These are phyloP conservation scores for Deuterostichococcus epilithicus DNA, from an alignment of 139 green algal genomes.

Conservation along the genomic window DNA sequence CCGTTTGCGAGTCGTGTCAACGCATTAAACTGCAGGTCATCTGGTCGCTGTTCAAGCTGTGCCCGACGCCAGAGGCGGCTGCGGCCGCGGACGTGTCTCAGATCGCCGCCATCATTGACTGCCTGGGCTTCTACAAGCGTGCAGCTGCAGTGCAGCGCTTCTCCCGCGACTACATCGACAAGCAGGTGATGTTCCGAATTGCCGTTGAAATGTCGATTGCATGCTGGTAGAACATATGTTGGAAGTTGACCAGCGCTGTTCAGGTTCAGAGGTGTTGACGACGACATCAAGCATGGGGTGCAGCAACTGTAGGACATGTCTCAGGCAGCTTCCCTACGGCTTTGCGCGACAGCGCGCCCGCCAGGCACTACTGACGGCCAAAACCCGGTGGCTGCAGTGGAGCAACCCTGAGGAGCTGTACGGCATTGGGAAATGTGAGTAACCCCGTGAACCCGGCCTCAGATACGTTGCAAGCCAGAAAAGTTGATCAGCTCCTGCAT, in stretches of 20 bases:
- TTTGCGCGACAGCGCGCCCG: too few species aligned
- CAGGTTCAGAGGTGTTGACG: too few species aligned
- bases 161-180: slow-evolving; percentile 71
- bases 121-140: slow-evolving; percentile 80
- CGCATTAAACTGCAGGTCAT: slow-evolving; percentile 22
- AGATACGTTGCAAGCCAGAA: too few species aligned
- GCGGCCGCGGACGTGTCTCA: slow-evolving; percentile 22
- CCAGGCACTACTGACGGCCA: too few species aligned
- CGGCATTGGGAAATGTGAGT: slow-evolving; percentile 64
- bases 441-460: neutral
- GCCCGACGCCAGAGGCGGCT: slow-evolving; percentile 59
- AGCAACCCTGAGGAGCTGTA: slow-evolving; percentile 70
- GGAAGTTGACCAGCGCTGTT: too few species aligned
- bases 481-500: too few species aligned
- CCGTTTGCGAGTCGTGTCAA: neutral
- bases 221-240: too few species aligned
- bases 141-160: slow-evolving; percentile 66
- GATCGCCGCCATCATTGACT: slow-evolving; percentile 63
- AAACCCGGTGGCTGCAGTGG: slow-evolving; percentile 66
- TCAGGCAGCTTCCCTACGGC: neutral
- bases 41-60: slow-evolving; percentile 72
- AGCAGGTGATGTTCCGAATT: too few species aligned
- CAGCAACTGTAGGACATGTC: neutral
- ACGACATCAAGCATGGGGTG: neutral
- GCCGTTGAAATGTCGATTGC: too few species aligned